phyloP scores from a whole-genome alignment of 2,329 filamentous ascomycete genomes.

The Ophiostoma sp. region DNA sequence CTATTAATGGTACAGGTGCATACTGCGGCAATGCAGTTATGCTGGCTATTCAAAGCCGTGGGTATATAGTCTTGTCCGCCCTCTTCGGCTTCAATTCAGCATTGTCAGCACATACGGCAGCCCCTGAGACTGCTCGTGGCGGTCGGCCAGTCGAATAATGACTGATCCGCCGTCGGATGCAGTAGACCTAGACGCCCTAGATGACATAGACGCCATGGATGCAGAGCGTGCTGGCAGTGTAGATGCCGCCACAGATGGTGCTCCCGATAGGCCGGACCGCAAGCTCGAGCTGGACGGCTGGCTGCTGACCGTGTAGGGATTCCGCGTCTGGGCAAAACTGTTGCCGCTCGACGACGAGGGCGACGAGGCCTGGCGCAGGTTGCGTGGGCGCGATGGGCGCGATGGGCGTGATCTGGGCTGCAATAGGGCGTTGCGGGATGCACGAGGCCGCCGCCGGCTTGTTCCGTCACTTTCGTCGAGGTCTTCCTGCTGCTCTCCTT shows the following conservation, averaged over 20 bases:
- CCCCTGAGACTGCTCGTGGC: conserved; percentile 32
- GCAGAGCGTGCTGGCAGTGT: not conserved
- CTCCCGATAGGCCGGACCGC: conserved; percentile 34
- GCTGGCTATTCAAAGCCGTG: conserved; percentile 3
- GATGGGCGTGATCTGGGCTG: not conserved
- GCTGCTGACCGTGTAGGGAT: conserved; percentile 38
- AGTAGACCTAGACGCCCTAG: not conserved
- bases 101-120: conserved; percentile 38
- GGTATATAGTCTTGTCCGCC: not conserved
- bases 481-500: not conserved
- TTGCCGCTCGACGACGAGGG: conserved; percentile 26
- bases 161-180: conserved; percentile 37
- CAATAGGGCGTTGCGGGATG: not conserved
- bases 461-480: conserved; percentile 18
- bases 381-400: not conserved
- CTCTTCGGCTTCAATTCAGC: not conserved
- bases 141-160: conserved; percentile 43
- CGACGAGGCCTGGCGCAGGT: not conserved
- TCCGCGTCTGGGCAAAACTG: conserved; percentile 42
- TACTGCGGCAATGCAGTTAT: not conserved
- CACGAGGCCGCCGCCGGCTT: conserved; percentile 17
- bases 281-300: conserved; percentile 39
- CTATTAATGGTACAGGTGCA: not conserved
- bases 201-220: not conserved
- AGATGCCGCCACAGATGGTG: not conserved